Evolutionary conservation across 164 flowering plant genomes (phyloP).

Genomic region (Umbellularia californica): DNA sequence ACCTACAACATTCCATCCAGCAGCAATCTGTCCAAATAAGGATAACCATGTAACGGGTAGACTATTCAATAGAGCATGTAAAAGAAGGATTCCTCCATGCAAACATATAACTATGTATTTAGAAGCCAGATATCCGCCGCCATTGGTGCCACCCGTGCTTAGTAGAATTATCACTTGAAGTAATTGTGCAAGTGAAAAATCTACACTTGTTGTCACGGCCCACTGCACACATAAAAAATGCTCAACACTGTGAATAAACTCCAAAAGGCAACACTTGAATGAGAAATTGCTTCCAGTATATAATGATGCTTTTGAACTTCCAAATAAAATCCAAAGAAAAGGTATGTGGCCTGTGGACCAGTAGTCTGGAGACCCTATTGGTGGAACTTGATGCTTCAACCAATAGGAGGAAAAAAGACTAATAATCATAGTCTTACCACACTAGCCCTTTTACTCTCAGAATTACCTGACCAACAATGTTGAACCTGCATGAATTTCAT

Average conservation of each 20-base stretch:
- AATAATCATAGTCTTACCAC: not conserved
- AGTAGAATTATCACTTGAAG: slow-evolving; percentile 93
- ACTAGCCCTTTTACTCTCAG: not conserved
- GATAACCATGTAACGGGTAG: slow-evolving; percentile 78
- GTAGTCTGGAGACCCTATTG: not conserved
- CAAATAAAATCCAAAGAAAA: not conserved
- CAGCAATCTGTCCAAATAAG: slow-evolving; percentile 85
- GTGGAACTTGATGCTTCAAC: not conserved
- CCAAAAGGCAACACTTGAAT: not conserved
- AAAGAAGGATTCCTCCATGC: slow-evolving; percentile 67
- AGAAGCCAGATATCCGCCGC: slow-evolving; percentile 82
- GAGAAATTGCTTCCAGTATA: slow-evolving; percentile 3
- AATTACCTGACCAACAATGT: slow-evolving; percentile 97
- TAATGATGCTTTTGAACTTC: slow-evolving; percentile 10
- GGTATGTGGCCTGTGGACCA: not conserved
- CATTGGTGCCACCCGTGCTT: slow-evolving; percentile 83
- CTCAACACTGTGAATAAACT: slow-evolving; percentile 7
- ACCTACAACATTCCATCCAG: slow-evolving; percentile 88
- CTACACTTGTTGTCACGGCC: slow-evolving; percentile 96
- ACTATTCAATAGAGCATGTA: slow-evolving; percentile 79
- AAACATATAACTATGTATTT: slow-evolving; percentile 69
- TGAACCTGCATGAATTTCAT: slow-evolving; percentile 65
- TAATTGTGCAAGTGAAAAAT: slow-evolving; percentile 86
- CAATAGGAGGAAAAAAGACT: not conserved
- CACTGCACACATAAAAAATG: slow-evolving; percentile 59